Evolutionary conservation across 805 yeast species (phyloP), one percentile per base, ranked within the genome.

Genomic region (Lipomyces yamanashiensis): DNA sequence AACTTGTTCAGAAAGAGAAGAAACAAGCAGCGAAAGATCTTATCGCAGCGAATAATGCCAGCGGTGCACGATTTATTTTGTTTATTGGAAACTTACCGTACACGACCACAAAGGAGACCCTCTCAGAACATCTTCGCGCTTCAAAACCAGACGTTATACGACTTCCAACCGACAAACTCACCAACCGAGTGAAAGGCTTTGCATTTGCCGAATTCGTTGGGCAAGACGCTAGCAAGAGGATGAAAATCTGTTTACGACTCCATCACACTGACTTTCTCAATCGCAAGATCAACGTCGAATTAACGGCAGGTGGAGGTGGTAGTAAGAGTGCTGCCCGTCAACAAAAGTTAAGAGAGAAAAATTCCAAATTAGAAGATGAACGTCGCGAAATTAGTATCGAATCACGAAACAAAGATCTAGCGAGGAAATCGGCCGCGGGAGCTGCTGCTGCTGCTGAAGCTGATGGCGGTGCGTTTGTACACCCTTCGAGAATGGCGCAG

Each of bases 241-340:
- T 95, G 87, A 97, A 91, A 71, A 81, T 84, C 52, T 98, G 98
- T 0, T 80, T 95, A 70, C 80, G 88, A 67, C 83, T 89, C 80
- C 97, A 95, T 75, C 96, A 90, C 76, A 81, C 93, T 2, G 71
- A 79, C 9, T 74, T 93, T 67, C 82, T 84, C 62, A 81, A 83
- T 50, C 82, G 97, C 70, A 90, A 87, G 74, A 92, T 95, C 72
- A 95, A 95, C 73, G 98, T 95, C 41, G 99, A 95, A 75, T 81
- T 95, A 71, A 95, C 98, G 1, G 99, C 91, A 56, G 99, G 99
- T 61, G 99, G 99, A 48, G 99, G 99, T 54, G 73, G 73, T 7
- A 98, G 98, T 61, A 93, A 93, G 74, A 86, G 96, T 9, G 78
- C 82, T 63, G 81, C 79, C 59, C 72, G 82, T 13, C 61, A 71